Base-by-base conservation (phyloP, 495 filamentous ascomycete species). In the Delitschia confertaspora region DNA sequence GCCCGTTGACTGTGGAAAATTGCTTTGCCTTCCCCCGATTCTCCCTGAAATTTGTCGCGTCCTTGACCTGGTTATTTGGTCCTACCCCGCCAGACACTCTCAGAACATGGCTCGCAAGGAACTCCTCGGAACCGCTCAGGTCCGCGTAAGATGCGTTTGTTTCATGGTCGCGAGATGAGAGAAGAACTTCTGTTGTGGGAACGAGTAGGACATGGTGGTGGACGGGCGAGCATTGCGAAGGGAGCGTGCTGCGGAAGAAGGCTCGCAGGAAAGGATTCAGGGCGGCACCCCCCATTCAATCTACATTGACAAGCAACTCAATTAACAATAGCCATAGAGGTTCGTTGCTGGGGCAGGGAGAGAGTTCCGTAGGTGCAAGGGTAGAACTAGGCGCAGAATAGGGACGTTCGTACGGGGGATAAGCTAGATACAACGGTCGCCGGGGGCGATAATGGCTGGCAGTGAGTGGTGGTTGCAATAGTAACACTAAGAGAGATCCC, bases 191-290 rank as follows among this genome's bases (percentile, higher is more conserved):
- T 54, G 87, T 94, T 18, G 83, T 84, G 19, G 93, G 93, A 17
- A 95, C 88, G 22, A 99, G 83, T 19, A 99, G 78, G 49, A 96
- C 83, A 73, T 98, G 85, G 61, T 89, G 83, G 63, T 91, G 82
- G 44, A 88, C 75, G 34, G 89, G 91, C 57, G 81, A 75, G 73
- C 93, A 96, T 78, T 95, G 93, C 61, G 83, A 69, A 43, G 85
- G 87, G 56, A 95, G 75, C 61, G 84, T 76, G 73, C 85, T 95
- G 70, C 86, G 84, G 75, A 95, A 94, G 82, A 96, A 95, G 70
- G 93, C 85, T 72, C 84, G 80, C 60, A 99, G 76, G 66, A 94
- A 95, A 61, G 93, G 91, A 67, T 96, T 99, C 80, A 96, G 78
- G 69, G 47, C 43, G 31, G 91, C 86, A 80, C 88, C 89, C 89